Evolutionary conservation across 163 green algal species (phyloP), one percentile per base, ranked within the genome.

Genomic region (Trebouxiophyceae sp.): DNA sequence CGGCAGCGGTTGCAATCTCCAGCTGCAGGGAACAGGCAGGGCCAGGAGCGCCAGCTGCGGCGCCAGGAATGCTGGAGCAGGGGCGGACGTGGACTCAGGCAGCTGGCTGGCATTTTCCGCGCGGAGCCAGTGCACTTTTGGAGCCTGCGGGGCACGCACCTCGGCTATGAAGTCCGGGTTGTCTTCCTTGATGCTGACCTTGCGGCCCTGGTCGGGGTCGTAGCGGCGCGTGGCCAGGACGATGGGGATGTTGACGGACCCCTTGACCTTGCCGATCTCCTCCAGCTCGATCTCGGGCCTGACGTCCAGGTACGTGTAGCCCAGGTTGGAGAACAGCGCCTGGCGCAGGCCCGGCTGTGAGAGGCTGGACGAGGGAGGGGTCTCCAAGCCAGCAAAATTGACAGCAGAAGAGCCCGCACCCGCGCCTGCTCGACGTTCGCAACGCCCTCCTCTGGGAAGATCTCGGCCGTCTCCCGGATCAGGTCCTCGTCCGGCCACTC

Each of bases 261-360:
- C 67, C 58, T 75, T 81, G 7, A 87, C 77, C 69, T 84, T 87
- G 70, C 83, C 85, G 4, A 87, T 76, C 47, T 89, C 83, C 1
- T 93, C 75, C 22, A 79, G 45, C 73, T 95, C 87, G 23, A 87
- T 67, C 3, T 58, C 27, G 5, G 78, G 78, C 64, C 87, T 77
- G 58, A 95, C 86, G 71, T 95, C 87, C 56, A 95, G 78, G 68
- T 87, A 90, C 3, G 66, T 81, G 63, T 87, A 95, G 24, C 84
- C 86, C 39, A 46, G 46, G 26, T 69, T 60, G 20, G 77, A 78
- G 23, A 75, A 71, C 45, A 86, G 33, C 33, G 47, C 45, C 16
- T 59, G 26, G n/a, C n/a, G n/a, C n/a, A n/a, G n/a, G n/a, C n/a
- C n/a, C n/a, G n/a, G n/a, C n/a, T n/a, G n/a, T n/a, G n/a, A n/a